Evolutionary conservation across 2,329 filamentous ascomycete genomes (phyloP), one percentile per base, ranked within the genome.

Genomic region (Celoporthe dispersa): DNA sequence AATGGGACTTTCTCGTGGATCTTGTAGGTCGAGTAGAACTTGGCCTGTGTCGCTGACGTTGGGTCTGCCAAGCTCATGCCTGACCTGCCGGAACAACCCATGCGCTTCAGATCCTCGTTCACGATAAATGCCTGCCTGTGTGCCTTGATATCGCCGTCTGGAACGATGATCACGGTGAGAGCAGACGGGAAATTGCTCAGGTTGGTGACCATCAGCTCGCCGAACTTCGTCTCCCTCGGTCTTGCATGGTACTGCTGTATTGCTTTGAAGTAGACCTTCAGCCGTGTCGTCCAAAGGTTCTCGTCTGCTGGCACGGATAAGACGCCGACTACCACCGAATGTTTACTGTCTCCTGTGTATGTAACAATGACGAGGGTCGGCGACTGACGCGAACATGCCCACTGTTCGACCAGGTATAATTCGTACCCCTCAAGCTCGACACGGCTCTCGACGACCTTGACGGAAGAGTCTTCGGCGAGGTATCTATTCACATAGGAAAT

Each of bases 351-450:
- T 68, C 95, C 96, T 0, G 95, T 98, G 77, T 96, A 98, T 3
- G 94, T 97, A 57, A 92, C 92, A 73, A 98, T 97, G 64, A 97
- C 88, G 73, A 97, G 92, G 22, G 95, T 98, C 0, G 95, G 95
- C 72, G 97, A 94, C 69, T 90, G 87, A 66, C 96, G 90, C 16
- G 95, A 98, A 80, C 94, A 98, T 7, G 94, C 94, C 96, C 96
- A 99, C 84, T 99, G 96, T 80, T 98, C 96, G 73, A 98, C 94
- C 22, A 98, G 83, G 80, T 98, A 98, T 72, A 95, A 85, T 79
- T 98, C 94, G 81, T 98, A 98, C 74, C 95, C 95, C 71, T 88
- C 83, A 7, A 99, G 86, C 64, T 87, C 84, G 64, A 87, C 85
- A 68, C 89, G 88, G 67, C 91, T 90, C 75, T 94, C 89, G 73